Evolutionary conservation across 2,329 filamentous ascomycete species (phyloP), one percentile per base, ranked within the genome.

Genomic region (Alternaria sp.): DNA sequence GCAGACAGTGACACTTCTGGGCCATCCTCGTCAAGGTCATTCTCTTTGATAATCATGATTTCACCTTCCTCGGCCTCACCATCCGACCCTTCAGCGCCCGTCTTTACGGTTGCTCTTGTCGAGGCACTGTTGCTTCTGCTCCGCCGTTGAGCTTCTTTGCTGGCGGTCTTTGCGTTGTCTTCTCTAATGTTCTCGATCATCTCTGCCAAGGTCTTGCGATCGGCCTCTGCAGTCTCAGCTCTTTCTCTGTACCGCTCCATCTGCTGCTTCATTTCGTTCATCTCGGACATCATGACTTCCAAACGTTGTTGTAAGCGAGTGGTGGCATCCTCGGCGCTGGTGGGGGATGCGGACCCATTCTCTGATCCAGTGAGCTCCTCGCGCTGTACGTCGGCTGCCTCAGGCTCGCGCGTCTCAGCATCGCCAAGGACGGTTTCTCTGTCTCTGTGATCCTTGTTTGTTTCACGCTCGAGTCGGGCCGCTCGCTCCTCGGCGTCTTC

Each of bases 401-500:
- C 66, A n/a, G 52, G n/a, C 34, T 58, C 40, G 17, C 67, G 49
- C 28, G 58, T 53, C 14, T 71, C 68, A 42, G 58, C 69, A 24
- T 72, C 70, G 3, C 66, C 63, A 31, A 60, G 39, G 3, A 52
- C 29, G 11, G 62, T 42, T n/a, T 79, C 79, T 9, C 78, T 67
- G 37, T 62, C 56, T 28, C 67, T 64, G 13, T 54, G 63, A 57
- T 77, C 37, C 80, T 80, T 75, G 11, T 80, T 78, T 8, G 84
- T 82, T 61, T 89, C 86, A 63, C 88, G 85, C 63, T 89, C 86
- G 4, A 96, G 80, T 51, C 86, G 85, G 66, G 88, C 89, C 13
- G 92, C 90, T 53, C 91, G 83, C 60, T 95, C 90, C 76, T 99
- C 95, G 0, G 94, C 94, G 51, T 87, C 84, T 70, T 96, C 89